Evolutionary conservation across 164 flowering plant genomes (phyloP), one percentile per base, ranked within the genome.

Genomic region (Sextonia rubra): DNA sequence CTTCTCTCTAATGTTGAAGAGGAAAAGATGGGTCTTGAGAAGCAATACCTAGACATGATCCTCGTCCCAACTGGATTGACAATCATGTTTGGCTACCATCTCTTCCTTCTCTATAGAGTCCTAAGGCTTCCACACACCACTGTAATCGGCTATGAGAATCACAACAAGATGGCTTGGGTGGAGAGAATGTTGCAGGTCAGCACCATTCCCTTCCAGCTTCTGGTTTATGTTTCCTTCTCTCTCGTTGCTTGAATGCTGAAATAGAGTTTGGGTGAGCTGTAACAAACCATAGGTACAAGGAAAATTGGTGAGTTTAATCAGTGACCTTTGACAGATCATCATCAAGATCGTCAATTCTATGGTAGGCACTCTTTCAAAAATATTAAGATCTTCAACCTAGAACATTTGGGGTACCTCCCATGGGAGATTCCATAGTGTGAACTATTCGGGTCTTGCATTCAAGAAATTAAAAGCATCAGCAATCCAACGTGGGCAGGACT

Each of bases 101-200:
- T 90, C 56, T 74, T 71, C 76, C 89, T 90, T 9, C 82, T 90
- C 30, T 81, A 86, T 73, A 85, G 85, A 80, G 83, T 77, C 81
- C 77, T 82, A 14, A 80, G 70, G 68, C 37, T 11, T 64, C 84
- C 88, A 1, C 66, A 85, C 1, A 84, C 85, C 30, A 90, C 94
- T 0, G 82, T 81, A 20, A 82, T 90, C 47, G 97, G 97, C 56
- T 86, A 77, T 71, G 92, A 92, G 79, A 89, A 91, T 61, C 87
- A 91, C 74, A 72, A 76, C 87, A 87, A 75, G 77, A 84, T 58
- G 74, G 86, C 83, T 58, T 90, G 97, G 97, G 90, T 89, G 55
- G 84, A 80, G 74, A 86, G 83, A 30, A 82, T 86, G 80, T 71
- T 85, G 86, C 86, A 90, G 92, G 91, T 88, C 5, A 60, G 76